Conservation (phyloP, 2,329 filamentous ascomycete genomes). For the Blastomyces percursus region DNA sequence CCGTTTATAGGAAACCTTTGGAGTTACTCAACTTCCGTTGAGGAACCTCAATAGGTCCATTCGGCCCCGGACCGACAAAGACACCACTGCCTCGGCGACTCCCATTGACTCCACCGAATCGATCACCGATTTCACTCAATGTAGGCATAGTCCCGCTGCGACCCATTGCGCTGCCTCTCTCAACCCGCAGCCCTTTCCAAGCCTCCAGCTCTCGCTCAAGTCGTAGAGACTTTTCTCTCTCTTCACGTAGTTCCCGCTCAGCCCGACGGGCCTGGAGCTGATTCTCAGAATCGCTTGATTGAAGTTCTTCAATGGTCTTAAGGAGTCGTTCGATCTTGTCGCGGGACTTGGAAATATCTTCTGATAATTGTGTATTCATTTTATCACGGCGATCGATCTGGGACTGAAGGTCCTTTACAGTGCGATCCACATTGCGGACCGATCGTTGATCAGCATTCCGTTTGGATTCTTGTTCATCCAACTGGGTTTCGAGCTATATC, state of each 20-base stretch:
- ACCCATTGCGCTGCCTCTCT: constrained; percentile 40
- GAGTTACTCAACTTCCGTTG: constrained; percentile 61
- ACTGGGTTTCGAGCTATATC: constrained; percentile 67
- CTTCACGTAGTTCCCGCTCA: constrained; percentile 81
- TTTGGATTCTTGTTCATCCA: constrained; percentile 71
- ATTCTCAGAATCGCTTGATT: constrained; percentile 69
- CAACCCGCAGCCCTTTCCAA: constrained; percentile 60
- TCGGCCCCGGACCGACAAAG: constrained; percentile 26
- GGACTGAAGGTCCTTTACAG: constrained; percentile 80
- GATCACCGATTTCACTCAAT: constrained; percentile 27
- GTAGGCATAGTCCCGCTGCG: constrained; percentile 21
- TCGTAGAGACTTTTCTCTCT: constrained; percentile 66
- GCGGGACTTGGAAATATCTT: constrained; percentile 73
- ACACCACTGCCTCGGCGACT: constrained; percentile 31
- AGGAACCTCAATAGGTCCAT: constrained; percentile 42
- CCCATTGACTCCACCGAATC: constrained; percentile 23
- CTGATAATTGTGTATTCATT: constrained; percentile 64
- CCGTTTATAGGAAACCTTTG: constrained; percentile 59
- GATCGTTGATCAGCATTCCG: constrained; percentile 73
- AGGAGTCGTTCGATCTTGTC: constrained; percentile 88
- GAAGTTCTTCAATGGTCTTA: constrained; percentile 83
- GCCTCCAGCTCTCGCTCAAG: constrained; percentile 83
- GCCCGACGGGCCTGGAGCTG: constrained; percentile 75
- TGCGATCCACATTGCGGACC: constrained; percentile 84
- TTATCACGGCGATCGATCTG: constrained; percentile 93